A percentile compares a stretch with the other conserved stretches of the same genome.
phyloP scores from a whole-genome alignment of 1,284 basidiomycete genomes.

The Polyporus tsugae region DNA sequence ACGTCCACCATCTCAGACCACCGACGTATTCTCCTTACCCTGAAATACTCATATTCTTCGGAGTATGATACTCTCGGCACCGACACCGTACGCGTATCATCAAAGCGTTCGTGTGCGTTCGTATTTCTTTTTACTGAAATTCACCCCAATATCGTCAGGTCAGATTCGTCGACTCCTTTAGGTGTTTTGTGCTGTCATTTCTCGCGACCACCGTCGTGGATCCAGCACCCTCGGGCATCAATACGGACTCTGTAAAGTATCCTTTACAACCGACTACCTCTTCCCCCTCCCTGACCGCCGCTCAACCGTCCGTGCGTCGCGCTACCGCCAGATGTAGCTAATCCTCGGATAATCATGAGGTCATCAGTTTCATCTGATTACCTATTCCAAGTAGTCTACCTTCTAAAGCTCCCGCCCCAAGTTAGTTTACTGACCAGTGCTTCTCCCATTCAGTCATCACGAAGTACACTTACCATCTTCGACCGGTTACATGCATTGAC shows the following conservation, averaged over 20 bases:
- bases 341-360: conserved; percentile 34
- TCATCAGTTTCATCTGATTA: conserved; percentile 23
- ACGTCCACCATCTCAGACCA: neutral
- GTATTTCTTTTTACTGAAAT: neutral
- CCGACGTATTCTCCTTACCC: neutral
- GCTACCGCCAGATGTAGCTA: conserved; percentile 13
- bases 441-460: conserved; percentile 24
- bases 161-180: neutral
- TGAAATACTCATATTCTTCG: neutral
- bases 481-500: neutral
- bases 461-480: conserved; percentile 7
- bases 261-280: neutral
- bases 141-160: neutral
- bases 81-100: neutral
- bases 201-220: neutral
- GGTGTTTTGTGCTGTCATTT: neutral
- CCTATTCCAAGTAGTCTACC: conserved; percentile 10
- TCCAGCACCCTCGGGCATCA: conserved; percentile 14
- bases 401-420: conserved; percentile 18
- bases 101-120: neutral
- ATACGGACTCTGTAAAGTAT: conserved; percentile 9
- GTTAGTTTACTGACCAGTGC: conserved; percentile 18
- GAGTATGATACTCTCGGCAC: neutral
- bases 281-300: neutral
- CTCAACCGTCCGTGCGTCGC: conserved; percentile 14